phyloP scores from a whole-genome alignment of 2,329 filamentous ascomycete species.

The Trichoderma breve region DNA sequence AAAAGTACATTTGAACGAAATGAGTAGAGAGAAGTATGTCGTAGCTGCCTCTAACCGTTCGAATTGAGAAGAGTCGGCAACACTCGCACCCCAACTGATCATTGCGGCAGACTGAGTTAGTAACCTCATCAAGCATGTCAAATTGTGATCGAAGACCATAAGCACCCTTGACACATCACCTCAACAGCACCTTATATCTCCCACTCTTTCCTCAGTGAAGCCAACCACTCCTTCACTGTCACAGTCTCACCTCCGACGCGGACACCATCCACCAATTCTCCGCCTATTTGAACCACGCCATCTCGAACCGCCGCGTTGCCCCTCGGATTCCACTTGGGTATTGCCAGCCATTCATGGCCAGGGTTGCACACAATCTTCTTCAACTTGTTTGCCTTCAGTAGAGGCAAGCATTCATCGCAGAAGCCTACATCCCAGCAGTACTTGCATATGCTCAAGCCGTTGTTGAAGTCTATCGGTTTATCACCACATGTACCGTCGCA shows the following conservation, averaged over 20 bases:
- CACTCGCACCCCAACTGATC: neutral
- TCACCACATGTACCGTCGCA: neutral
- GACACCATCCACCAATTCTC: neutral
- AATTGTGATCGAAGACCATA: neutral
- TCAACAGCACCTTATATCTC: neutral
- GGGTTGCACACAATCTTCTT: neutral
- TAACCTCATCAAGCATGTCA: neutral
- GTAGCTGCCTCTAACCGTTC: neutral
- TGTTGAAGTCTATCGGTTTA: neutral
- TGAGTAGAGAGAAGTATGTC: neutral
- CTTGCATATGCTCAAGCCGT: neutral
- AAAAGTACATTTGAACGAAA: neutral
- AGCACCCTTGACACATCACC: neutral
- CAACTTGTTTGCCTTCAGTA: neutral
- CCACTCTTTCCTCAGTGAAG: neutral
- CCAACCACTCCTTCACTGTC: neutral
- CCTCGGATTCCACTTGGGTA: neutral
- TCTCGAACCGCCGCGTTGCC: neutral
- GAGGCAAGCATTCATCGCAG: neutral
- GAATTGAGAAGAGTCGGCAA: neutral
- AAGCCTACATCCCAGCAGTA: neutral
- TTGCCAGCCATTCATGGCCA: neutral
- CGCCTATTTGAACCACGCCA: neutral
- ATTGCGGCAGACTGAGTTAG: neutral
- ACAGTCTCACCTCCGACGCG: neutral